Evolutionary conservation across 371 early-diverging fungal genomes (phyloP), one percentile per base, ranked within the genome.

Genomic region (Apophysomyces variabilis): DNA sequence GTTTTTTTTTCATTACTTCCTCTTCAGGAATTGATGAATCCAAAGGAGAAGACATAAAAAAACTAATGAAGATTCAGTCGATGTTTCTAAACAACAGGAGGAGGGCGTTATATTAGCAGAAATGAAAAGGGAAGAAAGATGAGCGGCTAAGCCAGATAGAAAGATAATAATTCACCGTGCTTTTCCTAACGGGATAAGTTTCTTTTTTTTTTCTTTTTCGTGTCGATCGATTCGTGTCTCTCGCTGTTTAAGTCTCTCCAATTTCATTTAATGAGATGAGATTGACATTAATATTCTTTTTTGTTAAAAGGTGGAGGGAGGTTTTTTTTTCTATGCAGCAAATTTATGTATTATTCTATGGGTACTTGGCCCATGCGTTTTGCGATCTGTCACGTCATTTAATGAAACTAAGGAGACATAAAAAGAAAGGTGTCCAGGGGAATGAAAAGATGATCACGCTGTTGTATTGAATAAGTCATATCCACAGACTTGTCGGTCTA

Each of bases 321-420:
- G 32, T 26, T 26, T 26, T 26, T 21, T 26, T 50, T 21, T 9
- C 16, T 26, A 50, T 50, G 54, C 54, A 50, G 54, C 54, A 50
- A 41, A 50, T 50, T 50, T 50, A 50, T 21, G 54, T 50, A 21
- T 50, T 26, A 50, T 26, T 26, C 32, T 26, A 50, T 50, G 54
- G 32, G 1, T 26, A 50, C 54, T 50, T 50, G 54, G 54, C 54
- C 54, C 54, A 50, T 50, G 54, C 54, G 54, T 21, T 50, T 50
- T 50, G n/a, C 54, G 54, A 50, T 50, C 54, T 50, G 54, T 50
- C 54, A 50, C 21, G 54, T 50, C 54, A 50, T 50, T 50, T 50
- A 50, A 50, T 50, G 21, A 47, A 26, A 47, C 47, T 50, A 50
- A 50, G 54, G 54, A 50, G 54, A 21, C 16, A 21, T 9, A 50